A percentile compares a stretch with the other conserved stretches of the same genome.
Evolutionary conservation across 2,329 filamentous ascomycete genomes (phyloP).

Genomic region (Microsporum audouinii): DNA sequence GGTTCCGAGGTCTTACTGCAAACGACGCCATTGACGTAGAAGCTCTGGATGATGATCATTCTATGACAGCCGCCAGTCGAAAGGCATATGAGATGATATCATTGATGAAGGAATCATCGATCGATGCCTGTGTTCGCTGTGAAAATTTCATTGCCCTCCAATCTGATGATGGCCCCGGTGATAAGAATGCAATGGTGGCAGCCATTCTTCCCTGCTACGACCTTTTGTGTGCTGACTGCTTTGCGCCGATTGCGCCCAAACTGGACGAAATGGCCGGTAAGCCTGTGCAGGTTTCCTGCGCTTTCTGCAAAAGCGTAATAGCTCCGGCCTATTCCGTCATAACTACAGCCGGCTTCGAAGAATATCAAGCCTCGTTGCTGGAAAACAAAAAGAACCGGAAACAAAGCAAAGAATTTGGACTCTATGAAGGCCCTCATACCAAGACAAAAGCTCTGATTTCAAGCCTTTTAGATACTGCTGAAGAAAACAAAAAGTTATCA

Average conservation of each 20-base stretch:
- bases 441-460: constrained; percentile 75
- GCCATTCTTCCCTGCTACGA: constrained; percentile 82
- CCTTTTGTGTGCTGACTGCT: constrained; percentile 66
- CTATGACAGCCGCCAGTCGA: constrained; percentile 49
- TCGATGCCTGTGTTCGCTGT: constrained; percentile 62
- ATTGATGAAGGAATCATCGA: constrained; percentile 70
- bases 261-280: constrained; percentile 38
- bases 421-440: constrained; percentile 76
- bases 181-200: constrained; percentile 47
- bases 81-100: constrained; percentile 79
- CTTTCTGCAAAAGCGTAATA: constrained; percentile 55
- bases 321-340: constrained; percentile 57
- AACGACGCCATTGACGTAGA: constrained; percentile 83
- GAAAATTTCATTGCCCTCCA: constrained; percentile 47
- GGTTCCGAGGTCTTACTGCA: constrained; percentile 68
- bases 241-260: constrained; percentile 47
- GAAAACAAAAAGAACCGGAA: constrained; percentile 39
- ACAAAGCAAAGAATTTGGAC: constrained; percentile 49
- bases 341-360: constrained; percentile 44
- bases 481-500: constrained; percentile 40
- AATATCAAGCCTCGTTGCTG: constrained; percentile 45
- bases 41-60: constrained; percentile 56
- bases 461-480: constrained; percentile 55
- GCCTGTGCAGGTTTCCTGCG: constrained; percentile 44
- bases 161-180: constrained; percentile 37